Evolutionary conservation across 2,329 filamentous ascomycete species (phyloP).

Genomic region (Zymoseptoria pseudotritici): DNA sequence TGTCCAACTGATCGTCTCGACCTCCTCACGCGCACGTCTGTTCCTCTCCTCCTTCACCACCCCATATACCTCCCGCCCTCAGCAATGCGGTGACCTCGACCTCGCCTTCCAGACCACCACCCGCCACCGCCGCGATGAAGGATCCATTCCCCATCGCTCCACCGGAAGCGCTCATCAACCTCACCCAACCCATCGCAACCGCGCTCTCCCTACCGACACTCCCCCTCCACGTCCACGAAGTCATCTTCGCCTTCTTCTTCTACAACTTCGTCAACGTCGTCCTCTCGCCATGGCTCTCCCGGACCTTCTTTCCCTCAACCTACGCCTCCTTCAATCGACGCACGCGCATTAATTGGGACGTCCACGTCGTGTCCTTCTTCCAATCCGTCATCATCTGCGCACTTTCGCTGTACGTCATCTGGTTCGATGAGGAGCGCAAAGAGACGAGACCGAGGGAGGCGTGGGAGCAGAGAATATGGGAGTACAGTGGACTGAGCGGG

Average conservation of each 20-base stretch:
- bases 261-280: constrained; percentile 63
- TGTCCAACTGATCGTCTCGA: neutral
- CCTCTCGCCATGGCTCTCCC: constrained; percentile 61
- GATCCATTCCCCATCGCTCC: constrained; percentile 61
- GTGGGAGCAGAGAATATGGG: constrained; percentile 60
- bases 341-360: constrained; percentile 73
- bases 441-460: constrained; percentile 45
- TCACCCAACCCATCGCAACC: constrained; percentile 58
- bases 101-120: neutral
- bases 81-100: constrained; percentile 11
- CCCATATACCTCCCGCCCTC: neutral
- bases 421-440: constrained; percentile 58
- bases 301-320: constrained; percentile 51
- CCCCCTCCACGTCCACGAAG: constrained; percentile 70
- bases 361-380: constrained; percentile 75
- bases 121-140: constrained; percentile 48
- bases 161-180: constrained; percentile 48
- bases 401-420: constrained; percentile 68
- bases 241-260: constrained; percentile 56
- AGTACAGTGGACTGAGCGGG: constrained; percentile 64
- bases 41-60: neutral
- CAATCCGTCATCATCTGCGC: constrained; percentile 66
- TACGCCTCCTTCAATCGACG: constrained; percentile 56
- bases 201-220: constrained; percentile 56
- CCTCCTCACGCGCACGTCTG: neutral